Evolutionary conservation across 2,329 filamentous ascomycete species (phyloP), one percentile per base, ranked within the genome.

Genomic region (Didymella segeticola): DNA sequence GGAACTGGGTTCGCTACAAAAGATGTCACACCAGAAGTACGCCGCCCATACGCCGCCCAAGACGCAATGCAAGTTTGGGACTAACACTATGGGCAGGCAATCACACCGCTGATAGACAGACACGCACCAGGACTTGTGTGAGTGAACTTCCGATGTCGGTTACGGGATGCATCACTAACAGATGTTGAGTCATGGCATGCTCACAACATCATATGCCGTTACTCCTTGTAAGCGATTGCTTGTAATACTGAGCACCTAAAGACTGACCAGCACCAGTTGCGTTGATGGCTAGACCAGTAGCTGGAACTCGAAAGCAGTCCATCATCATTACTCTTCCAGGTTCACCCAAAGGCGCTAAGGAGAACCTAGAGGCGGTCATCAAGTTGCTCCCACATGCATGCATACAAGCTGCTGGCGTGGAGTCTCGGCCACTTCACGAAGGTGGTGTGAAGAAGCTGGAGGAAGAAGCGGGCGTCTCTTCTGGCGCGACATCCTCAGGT

Each of bases 311-410:
- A 26, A 88, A 93, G 58, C 86, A 86, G 56, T 88, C 91, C 1
- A 76, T 99, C 46, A 89, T 99, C 20, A 78, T 97, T 57, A 99
- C 95, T 0, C 79, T 99, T 3, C 95, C 95, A 0, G 95, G 95
- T 1, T 98, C 93, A 0, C 95, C 95, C 0, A 98, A 98, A 73
- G 95, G 93, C 1, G 95, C 95, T 8, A 90, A 87, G 68, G 95
- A 99, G 78, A 99, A 98, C 69, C 83, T 99, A 0, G 87, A 95
- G 68, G 88, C 93, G 1, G 82, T 99, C 6, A 79, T 99, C 57
- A 96, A 92, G 70, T 86, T 93, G n/a, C 78, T 99, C 5, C 93
- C 93, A 0, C 95, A 99, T 76, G 95, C 95, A n/a, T 99, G 95
- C 63, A 78, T 90, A 7, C 93, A 98, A 78, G 90, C 91, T 23